Conservation (phyloP, 108 stramenopile species). For the Parmales sp. region DNA sequence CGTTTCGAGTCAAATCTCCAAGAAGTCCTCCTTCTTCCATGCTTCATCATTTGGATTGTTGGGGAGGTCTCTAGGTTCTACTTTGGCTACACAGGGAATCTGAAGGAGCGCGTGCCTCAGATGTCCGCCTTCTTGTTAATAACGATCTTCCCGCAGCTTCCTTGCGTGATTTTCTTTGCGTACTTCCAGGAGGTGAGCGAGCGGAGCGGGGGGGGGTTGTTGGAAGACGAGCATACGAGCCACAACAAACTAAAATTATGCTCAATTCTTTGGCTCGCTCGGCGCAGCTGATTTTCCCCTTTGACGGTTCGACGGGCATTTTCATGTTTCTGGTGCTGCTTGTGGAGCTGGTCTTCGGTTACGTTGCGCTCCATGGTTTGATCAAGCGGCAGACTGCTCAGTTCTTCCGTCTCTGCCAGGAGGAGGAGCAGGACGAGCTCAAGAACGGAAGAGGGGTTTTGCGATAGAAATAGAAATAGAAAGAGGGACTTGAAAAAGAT, state of each 20-base stretch:
- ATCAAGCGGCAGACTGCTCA: constrained; percentile 13
- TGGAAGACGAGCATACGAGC: not conserved
- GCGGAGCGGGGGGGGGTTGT: no score
- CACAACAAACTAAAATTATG: not conserved
- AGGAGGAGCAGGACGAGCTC: constrained; percentile 4
- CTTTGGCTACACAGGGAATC: constrained; percentile 12
- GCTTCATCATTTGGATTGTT: not conserved
- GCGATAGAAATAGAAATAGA: no score
- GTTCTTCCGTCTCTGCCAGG: constrained; percentile 15
- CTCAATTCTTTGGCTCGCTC: not conserved
- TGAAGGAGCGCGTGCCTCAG: constrained; percentile 9
- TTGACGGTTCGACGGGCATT: not conserved
- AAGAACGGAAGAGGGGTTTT: no score
- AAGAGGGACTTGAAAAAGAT: no score
- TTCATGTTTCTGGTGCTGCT: not conserved
- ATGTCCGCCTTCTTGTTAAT: constrained; percentile 13
- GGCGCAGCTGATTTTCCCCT: not conserved
- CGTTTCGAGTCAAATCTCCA: constrained; percentile 4
- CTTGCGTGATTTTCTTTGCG: not conserved
- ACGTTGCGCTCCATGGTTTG: constrained; percentile 4
- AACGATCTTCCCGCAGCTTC: constrained; percentile 12
- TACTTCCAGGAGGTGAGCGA: constrained; percentile 12
- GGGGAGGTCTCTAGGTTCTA: not conserved
- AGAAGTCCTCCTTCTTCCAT: not conserved
- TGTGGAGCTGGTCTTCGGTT: constrained; percentile 3